Conservation (phyloP, 768 basidiomycete species). For the Cyathus striatus region DNA sequence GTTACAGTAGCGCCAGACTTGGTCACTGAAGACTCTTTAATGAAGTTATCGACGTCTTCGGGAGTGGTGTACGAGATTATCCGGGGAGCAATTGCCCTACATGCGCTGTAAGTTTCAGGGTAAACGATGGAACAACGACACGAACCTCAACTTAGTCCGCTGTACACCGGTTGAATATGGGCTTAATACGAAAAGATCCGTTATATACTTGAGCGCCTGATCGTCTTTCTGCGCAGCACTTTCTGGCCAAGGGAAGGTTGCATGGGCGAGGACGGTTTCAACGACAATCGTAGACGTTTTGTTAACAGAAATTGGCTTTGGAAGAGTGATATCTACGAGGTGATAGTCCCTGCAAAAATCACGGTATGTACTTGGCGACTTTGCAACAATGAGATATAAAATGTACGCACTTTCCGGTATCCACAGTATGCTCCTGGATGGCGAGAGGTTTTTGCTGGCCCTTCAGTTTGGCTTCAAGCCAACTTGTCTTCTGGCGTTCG, state of each 20-base stretch:
- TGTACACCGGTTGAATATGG: conserved; percentile 80
- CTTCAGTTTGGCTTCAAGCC: conserved; percentile 78
- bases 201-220: conserved; percentile 74
- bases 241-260: conserved; percentile 71
- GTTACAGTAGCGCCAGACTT: conserved; percentile 80
- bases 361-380: conserved; percentile 5
- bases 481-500: conserved; percentile 67
- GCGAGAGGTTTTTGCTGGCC: conserved; percentile 53
- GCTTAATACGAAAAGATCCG: conserved; percentile 77
- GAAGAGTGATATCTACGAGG: conserved; percentile 59
- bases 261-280: conserved; percentile 75
- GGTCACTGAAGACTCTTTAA: conserved; percentile 53
- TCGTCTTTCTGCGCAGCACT: conserved; percentile 69
- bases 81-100: conserved; percentile 65
- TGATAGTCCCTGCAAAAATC: conserved; percentile 32
- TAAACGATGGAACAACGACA: conserved; percentile 6
- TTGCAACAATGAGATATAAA: neutral
- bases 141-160: conserved; percentile 83
- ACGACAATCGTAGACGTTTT: conserved; percentile 72
- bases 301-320: conserved; percentile 51
- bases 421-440: conserved; percentile 42
- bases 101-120: neutral
- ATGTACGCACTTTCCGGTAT: conserved; percentile 46
- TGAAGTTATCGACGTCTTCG: conserved; percentile 51
- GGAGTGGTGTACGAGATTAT: conserved; percentile 73